A percentile compares a stretch with the other conserved stretches of the same genome.
phyloP scores from a whole-genome alignment of 2,329 filamentous ascomycete species.

The Talaromyces sp. region DNA sequence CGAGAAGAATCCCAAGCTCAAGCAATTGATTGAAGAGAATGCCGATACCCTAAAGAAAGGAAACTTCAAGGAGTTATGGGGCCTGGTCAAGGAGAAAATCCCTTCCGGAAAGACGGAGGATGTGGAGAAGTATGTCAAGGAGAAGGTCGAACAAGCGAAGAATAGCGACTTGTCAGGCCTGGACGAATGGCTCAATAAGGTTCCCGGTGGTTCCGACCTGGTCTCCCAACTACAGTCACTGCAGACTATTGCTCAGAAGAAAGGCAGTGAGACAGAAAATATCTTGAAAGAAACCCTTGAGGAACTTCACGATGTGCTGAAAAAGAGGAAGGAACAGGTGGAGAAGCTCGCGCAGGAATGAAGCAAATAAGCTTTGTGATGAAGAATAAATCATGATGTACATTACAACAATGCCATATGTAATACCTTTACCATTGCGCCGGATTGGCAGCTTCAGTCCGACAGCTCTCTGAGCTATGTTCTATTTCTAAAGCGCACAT shows the following conservation, averaged over 20 bases:
- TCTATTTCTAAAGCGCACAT: no score
- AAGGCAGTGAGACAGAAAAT: background rate
- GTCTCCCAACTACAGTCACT: background rate
- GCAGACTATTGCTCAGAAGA: background rate
- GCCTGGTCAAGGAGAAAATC: background rate
- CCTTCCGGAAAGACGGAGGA: background rate
- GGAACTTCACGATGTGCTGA: background rate
- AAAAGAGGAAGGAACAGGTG: background rate
- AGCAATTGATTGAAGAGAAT: background rate
- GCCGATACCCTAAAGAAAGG: background rate
- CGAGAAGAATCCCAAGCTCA: constrained; percentile 1
- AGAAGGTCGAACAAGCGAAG: constrained; percentile 1
- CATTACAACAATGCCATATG: background rate
- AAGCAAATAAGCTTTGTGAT: background rate
- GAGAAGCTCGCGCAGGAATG: background rate
- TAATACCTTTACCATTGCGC: background rate
- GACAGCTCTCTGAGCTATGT: no score
- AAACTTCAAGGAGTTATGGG: background rate
- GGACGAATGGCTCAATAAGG: background rate
- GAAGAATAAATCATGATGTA: background rate
- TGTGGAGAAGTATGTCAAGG: constrained; percentile 1
- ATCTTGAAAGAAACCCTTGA: background rate
- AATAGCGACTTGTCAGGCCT: background rate
- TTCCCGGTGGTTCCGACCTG: background rate
- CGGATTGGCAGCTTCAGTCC: no score